A percentile compares a stretch with the other conserved stretches of the same genome.
These are phyloP conservation scores for Ophiocordyceps camponoti-saundersi DNA, from an alignment of 2,329 filamentous ascomycete genomes.

Conservation along the genomic window DNA sequence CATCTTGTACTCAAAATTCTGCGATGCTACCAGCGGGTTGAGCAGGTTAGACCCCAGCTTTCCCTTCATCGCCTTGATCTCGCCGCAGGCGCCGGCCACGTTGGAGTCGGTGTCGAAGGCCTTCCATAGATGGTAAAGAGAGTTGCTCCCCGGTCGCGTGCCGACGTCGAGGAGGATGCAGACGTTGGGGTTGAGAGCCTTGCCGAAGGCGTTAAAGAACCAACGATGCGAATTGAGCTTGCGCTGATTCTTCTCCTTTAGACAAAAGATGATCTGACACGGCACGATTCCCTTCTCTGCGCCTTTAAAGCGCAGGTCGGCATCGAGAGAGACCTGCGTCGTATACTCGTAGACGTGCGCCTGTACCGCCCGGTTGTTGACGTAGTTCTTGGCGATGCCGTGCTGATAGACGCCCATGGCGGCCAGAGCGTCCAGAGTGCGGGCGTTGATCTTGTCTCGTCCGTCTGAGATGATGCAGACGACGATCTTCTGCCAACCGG, in stretches of 20 bases:
- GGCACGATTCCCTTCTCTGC: constrained; percentile 98
- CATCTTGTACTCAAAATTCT: constrained; percentile 99
- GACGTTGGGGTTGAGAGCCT: constrained; percentile 82
- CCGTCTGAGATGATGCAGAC: constrained; percentile 94
- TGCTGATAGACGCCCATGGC: constrained; percentile 98
- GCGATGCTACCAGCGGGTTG: constrained; percentile 87
- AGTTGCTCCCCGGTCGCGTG: constrained; percentile 73
- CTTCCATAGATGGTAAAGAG: constrained; percentile 97
- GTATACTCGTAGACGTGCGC: constrained; percentile 99
- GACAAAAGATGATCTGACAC: constrained; percentile 93
- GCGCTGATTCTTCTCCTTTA: constrained; percentile 95
- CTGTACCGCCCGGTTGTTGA: constrained; percentile 89
- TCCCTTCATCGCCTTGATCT: constrained; percentile 95
- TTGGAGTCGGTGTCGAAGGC: constrained; percentile 96
- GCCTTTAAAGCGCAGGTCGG: constrained; percentile 95
- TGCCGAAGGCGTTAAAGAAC: constrained; percentile 98
- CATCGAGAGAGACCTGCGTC: constrained; percentile 88
- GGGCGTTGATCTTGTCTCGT: constrained; percentile 73
- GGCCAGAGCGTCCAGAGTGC: constrained; percentile 83
- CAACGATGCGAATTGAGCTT: constrained; percentile 97
- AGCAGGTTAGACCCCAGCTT: constrained; percentile 66
- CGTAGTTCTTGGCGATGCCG: constrained; percentile 94
- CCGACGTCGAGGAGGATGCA: constrained; percentile 95
- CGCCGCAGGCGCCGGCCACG: constrained; percentile 88
- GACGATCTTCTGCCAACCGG: constrained; percentile 98